A percentile compares a stretch with the other conserved stretches of the same genome.
phyloP scores from a whole-genome alignment of 495 filamentous ascomycete genomes.

The Neurospora sp. region DNA sequence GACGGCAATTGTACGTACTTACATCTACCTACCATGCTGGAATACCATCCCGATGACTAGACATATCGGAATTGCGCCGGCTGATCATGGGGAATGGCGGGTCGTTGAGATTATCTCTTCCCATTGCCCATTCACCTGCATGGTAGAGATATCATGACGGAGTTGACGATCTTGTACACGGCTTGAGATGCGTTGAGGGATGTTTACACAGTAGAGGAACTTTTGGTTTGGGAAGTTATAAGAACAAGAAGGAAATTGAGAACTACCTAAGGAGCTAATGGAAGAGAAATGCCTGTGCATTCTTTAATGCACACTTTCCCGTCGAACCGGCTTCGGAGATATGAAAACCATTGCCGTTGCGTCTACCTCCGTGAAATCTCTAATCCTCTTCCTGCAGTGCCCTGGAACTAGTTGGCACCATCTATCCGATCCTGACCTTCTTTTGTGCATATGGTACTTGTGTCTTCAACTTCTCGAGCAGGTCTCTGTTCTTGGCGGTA shows the following conservation, averaged over 20 bases:
- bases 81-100: fast-evolving
- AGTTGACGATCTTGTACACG: background rate
- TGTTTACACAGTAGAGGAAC: background rate
- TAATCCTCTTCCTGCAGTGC: background rate
- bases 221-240: background rate
- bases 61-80: fast-evolving
- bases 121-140: background rate
- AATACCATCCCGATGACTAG: fast-evolving
- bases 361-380: background rate
- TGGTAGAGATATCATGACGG: background rate
- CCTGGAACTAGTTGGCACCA: too few relatives aligned
- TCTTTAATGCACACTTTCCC: too few relatives aligned
- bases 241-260: too few relatives aligned
- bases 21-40: background rate
- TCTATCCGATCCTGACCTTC: background rate
- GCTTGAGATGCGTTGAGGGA: background rate
- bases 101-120: background rate
- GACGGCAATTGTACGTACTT: background rate
- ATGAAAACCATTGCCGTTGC: background rate
- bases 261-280: too few relatives aligned
- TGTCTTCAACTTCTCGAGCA: background rate
- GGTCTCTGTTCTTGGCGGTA: too few relatives aligned
- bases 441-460: fast-evolving
- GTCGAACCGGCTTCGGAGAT: too few relatives aligned
- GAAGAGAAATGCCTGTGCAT: too few relatives aligned